These are phyloP conservation scores for Salvia rosmarinus DNA, from an alignment of 257 asterid species.

Conservation along the genomic window DNA sequence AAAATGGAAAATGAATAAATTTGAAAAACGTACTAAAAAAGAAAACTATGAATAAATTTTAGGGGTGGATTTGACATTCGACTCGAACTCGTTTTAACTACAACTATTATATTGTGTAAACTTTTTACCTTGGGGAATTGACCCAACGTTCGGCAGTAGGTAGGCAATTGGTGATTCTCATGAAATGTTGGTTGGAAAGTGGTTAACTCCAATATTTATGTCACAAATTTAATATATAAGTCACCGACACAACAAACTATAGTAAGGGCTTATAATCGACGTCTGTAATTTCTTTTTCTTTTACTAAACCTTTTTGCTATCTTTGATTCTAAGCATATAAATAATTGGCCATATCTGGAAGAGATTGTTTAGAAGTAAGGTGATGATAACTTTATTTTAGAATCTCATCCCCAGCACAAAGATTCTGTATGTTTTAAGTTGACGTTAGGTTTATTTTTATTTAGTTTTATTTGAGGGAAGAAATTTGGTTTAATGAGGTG, in stretches of 20 bases:
- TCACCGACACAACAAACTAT: slow-evolving; percentile 38
- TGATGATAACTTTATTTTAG: not conserved
- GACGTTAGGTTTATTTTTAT: not conserved
- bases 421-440: not conserved
- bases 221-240: slow-evolving; percentile 25
- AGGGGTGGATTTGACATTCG: too few relatives aligned
- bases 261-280: slow-evolving; percentile 22
- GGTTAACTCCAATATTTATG: slow-evolving; percentile 35
- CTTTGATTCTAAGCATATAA: slow-evolving; percentile 43
- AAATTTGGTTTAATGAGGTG: too few relatives aligned
- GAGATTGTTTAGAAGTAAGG: slow-evolving; percentile 25
- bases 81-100: not conserved
- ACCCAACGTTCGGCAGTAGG: slow-evolving; percentile 15
- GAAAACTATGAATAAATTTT: too few relatives aligned
- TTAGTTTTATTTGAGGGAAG: too few relatives aligned
- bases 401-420: not conserved
- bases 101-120: too few relatives aligned
- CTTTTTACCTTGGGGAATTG: not conserved
- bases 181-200: slow-evolving; percentile 43
- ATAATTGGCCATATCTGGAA: not conserved
- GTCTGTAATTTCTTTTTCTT: not conserved
- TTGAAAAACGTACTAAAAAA: too few relatives aligned
- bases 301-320: slow-evolving; percentile 32
- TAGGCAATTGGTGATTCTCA: slow-evolving; percentile 53
- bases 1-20: too few relatives aligned